Base-by-base conservation (phyloP, 495 filamentous ascomycete genomes). In the Aspergillus sclerotiicarbonarius region DNA sequence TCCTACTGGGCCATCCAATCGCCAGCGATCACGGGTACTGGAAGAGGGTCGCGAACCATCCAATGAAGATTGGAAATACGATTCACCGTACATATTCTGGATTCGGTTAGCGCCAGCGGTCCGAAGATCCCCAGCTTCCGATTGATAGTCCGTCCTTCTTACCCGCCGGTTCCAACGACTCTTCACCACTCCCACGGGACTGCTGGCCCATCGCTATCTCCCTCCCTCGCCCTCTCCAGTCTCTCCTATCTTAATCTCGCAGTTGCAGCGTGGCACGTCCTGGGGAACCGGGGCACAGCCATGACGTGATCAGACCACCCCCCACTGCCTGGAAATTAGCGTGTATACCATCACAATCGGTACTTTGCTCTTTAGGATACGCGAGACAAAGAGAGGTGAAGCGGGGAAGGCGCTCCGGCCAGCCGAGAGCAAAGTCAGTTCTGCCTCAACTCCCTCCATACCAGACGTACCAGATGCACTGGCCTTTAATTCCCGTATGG, bases 101-200 rank as follows among this genome's bases (percentile, higher is more conserved):
- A 63, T 63, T 33, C 21, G 61, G 61, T 63, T 63, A 57, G 53
- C 45, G 53, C 47, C 31, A 55, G 31, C 59, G 59, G 59, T 33
- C 59, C 51, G 56, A 61, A 61, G 53, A 46, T 56, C 43, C 53
- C 44, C 53, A 51, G 46, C 47, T 50, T 50, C 47, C 47, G 47
- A 50, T 50, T 50, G 47, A 50, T 50, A 50, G 21, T 30, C 13
- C 13, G 30, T 49, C 20, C 21, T 30, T 25, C 25, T 25, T 25
- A 25, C 25, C 25, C 25, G 25, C 25, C 25, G 25, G 25, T 25
- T 25, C 25, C 25, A 25, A 25, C 25, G 25, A 25, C 25, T 25
- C 25, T 25, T 15, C 33, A 37, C 33, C 33, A 37, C 33, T 37
- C 33, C 25, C 25, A 25, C 25, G 25, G 25, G 25, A 25, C 25